Evolutionary conservation across 106 monocot species (phyloP), one percentile per base, ranked within the genome.

Genomic region (Phalaenopsis aphrodite): DNA sequence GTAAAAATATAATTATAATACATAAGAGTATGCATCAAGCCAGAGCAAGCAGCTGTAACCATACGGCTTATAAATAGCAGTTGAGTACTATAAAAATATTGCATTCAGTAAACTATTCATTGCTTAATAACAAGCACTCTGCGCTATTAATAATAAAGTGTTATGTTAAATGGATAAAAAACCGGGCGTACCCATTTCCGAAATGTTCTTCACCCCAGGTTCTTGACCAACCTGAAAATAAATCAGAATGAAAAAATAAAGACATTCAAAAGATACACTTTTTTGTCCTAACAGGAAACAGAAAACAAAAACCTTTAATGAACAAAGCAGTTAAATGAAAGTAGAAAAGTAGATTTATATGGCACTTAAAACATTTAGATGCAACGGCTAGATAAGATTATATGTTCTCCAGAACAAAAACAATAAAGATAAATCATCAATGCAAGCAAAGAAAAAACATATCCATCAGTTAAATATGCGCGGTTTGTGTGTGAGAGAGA

Each of bases 151-250:
- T 39, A 15, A 46, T 19, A 49, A 1, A 8, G 36, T 52, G 8
- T 64, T 30, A 76, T 23, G 3, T 24, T 15, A 4, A 72, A 42
- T 48, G 16, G 46, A 7, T 45, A 30, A 41, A 24, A 12, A 72
- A 76, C 47, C 15, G n/a, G n/a, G 78, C 75, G 42, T 92, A 97
- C 97, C 90, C 90, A 86, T 98, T 94, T 80, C 97, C 97, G 69
- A 89, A 92, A 81, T 98, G 97, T 58, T 98, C 97, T 88, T 98
- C 97, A 76, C 97, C 97, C 97, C 97, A 98, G 37, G 97, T 94
- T 77, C 97, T 98, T 78, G 97, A 92, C 97, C 97, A 98, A 72
- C 94, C 97, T 98, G 75, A 14, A 85, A 82, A 42, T 80, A 56
- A 42, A 30, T 30, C 30, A 30, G 10, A 7, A 61, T 11, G 18